Percentiles rank a stretch among this genome's conserved stretches.
Conservation (phyloP, 805 yeast genomes). For the Saccharomycopsis sp. region DNA sequence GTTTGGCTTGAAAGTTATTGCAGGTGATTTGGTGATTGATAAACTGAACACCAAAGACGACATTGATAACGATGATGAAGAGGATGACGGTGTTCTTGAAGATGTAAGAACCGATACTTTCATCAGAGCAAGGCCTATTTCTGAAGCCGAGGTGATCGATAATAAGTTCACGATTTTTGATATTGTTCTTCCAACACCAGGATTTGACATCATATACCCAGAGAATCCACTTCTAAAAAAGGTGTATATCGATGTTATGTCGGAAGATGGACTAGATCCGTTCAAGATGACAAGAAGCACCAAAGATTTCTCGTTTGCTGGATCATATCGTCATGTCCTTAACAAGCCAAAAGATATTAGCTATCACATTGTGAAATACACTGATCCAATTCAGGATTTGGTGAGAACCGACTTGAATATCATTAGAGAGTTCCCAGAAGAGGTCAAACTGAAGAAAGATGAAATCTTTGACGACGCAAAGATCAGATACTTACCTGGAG, state of each 20-base stretch:
- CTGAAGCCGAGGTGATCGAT: constrained; percentile 59
- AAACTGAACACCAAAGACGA: constrained; percentile 25
- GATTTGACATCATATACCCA: constrained; percentile 87
- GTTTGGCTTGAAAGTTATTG: constrained; percentile 63
- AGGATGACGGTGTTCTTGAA: constrained; percentile 56
- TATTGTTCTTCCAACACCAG: constrained; percentile 93
- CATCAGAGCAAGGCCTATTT: constrained; percentile 65
- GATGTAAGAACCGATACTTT: constrained; percentile 55
- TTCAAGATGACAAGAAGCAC: constrained; percentile 76
- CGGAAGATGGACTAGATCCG: constrained; percentile 76
- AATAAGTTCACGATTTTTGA: constrained; percentile 66
- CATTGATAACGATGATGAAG: constrained; percentile 28
- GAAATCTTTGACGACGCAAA: constrained; percentile 12
- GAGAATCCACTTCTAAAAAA: constrained; percentile 50
- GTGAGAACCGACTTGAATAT: constrained; percentile 73
- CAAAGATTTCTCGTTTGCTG: constrained; percentile 85
- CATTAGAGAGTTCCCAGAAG: constrained; percentile 30
- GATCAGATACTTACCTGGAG: constrained; percentile 1
- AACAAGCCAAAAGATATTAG: constrained; percentile 59
- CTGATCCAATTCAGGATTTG: constrained; percentile 59
- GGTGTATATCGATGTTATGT: constrained; percentile 68
- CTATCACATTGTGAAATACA: constrained; percentile 56
- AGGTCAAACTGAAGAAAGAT: constrained; percentile 25
- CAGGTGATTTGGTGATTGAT: constrained; percentile 71
- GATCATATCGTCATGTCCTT: constrained; percentile 74